Conservation (phyloP, 306 rosid species). For the Prunus fruticosa region DNA sequence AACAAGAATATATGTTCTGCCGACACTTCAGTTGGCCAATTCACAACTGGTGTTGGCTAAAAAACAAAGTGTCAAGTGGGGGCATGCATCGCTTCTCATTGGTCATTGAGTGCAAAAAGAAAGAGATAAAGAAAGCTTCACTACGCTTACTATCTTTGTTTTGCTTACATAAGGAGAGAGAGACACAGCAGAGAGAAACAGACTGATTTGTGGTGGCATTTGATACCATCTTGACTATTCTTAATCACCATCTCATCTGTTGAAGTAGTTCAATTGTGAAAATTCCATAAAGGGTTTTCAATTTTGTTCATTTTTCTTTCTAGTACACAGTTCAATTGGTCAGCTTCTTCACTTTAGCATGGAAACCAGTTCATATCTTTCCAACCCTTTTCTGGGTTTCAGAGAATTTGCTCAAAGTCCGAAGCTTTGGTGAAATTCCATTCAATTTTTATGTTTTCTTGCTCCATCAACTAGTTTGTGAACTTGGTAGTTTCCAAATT, state of each 20-base stretch:
- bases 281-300: background rate
- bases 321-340: background rate
- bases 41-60: conserved; percentile 1
- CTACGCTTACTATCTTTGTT: background rate
- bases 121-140: background rate
- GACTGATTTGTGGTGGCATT: background rate
- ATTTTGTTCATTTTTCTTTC: background rate
- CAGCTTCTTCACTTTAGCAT: background rate
- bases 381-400: background rate
- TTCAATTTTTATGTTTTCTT: background rate
- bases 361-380: background rate
- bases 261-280: background rate
- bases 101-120: background rate
- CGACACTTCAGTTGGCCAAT: background rate
- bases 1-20: background rate
- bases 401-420: background rate
- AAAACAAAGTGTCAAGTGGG: conserved; percentile 1
- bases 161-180: background rate
- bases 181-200: background rate
- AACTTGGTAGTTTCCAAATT: background rate
- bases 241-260: background rate
- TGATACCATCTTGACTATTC: background rate
- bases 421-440: background rate
- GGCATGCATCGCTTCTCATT: background rate
- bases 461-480: background rate